phyloP scores from a whole-genome alignment of 371 early-diverging fungal species.

The Mortierella sp. region DNA sequence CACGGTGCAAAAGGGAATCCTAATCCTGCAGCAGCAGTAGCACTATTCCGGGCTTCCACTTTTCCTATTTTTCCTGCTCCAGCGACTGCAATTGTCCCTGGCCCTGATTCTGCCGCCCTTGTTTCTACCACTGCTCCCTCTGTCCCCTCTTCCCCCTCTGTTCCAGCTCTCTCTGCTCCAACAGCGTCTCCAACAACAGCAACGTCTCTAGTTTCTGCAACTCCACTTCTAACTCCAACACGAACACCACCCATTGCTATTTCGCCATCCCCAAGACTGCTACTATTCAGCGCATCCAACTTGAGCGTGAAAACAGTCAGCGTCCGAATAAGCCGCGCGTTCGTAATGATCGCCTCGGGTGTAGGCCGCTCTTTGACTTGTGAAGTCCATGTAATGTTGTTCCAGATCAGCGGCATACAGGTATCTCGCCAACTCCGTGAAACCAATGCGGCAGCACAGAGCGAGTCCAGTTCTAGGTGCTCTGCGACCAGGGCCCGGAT shows the following conservation, averaged over 20 bases:
- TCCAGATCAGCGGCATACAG: constrained; percentile 12
- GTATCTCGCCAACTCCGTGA: background rate
- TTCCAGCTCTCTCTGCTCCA: background rate
- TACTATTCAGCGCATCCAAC: background rate
- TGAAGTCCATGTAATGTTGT: background rate
- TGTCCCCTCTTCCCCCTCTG: background rate
- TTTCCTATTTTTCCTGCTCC: background rate
- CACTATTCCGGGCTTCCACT: too few relatives aligned
- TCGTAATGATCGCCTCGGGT: background rate
- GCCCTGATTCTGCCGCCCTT: background rate
- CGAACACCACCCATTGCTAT: background rate
- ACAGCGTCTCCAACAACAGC: background rate
- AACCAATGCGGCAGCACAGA: background rate
- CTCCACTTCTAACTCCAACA: background rate
- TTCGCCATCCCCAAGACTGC: background rate
- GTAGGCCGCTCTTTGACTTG: background rate
- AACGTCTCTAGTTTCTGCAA: too few relatives aligned
- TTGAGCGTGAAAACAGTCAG: background rate
- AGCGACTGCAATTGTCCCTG: background rate
- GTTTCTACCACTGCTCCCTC: background rate
- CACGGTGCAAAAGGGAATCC: constrained; percentile 4
- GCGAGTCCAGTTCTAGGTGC: background rate
- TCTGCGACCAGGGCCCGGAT: background rate
- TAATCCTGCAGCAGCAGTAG: background rate
- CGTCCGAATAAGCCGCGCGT: background rate